Evolutionary conservation across 2,329 filamentous ascomycete species (phyloP).

Genomic region (Basipetospora chlamydospora): DNA sequence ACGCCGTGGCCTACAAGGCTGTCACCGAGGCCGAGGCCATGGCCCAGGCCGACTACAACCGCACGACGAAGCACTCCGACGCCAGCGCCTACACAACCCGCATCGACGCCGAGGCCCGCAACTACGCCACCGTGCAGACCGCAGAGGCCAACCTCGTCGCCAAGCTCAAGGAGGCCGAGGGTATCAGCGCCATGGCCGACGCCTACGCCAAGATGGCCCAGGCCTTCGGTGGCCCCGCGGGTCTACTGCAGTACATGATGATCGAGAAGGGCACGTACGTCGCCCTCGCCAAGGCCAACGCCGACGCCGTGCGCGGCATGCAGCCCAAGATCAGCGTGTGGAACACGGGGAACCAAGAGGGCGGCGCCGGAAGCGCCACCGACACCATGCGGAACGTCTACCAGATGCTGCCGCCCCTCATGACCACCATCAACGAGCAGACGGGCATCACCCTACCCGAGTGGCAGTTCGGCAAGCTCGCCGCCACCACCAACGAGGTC

Average conservation of each 20-base stretch:
- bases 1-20: conserved; percentile 36
- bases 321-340: conserved; percentile 84
- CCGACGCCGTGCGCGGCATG: conserved; percentile 57
- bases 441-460: conserved; percentile 68
- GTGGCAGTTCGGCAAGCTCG: conserved; percentile 50
- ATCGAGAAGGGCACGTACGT: conserved; percentile 70
- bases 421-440: conserved; percentile 78
- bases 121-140: conserved; percentile 25
- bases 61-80: conserved; percentile 33
- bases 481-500: conserved; percentile 15
- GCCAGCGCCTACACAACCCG: conserved; percentile 31
- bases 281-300: conserved; percentile 65
- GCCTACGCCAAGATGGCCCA: conserved; percentile 60
- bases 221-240: conserved; percentile 64
- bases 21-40: conserved; percentile 24
- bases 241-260: conserved; percentile 76
- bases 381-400: conserved; percentile 70
- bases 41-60: conserved; percentile 23
- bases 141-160: conserved; percentile 45
- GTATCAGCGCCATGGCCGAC: conserved; percentile 60
- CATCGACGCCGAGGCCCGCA: conserved; percentile 26
- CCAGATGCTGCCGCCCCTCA: conserved; percentile 68
- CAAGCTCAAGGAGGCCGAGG: conserved; percentile 62
- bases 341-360: conserved; percentile 55
- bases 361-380: conserved; percentile 23